phyloP scores from a whole-genome alignment of 2,329 filamentous ascomycete genomes.

The Monilinia fructicola region DNA sequence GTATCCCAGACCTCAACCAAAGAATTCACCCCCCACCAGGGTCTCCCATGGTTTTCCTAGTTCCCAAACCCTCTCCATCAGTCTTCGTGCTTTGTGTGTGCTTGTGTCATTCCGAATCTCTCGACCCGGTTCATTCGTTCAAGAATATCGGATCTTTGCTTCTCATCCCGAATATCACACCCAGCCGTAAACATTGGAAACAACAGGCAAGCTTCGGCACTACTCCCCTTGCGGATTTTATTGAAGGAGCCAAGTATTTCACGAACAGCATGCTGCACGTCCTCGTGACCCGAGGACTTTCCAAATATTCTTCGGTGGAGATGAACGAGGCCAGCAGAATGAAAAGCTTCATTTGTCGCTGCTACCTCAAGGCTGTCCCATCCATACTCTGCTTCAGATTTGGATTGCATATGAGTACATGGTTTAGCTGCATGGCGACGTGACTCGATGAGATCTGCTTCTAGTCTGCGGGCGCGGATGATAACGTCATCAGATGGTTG shows the following conservation, averaged over 20 bases:
- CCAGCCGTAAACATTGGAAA: slow-evolving; percentile 85
- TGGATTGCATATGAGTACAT: slow-evolving; percentile 48
- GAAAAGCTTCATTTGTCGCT: slow-evolving; percentile 75
- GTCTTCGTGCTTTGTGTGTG: slow-evolving; percentile 56
- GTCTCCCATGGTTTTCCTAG: slow-evolving; percentile 68
- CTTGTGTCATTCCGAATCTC: slow-evolving; percentile 74
- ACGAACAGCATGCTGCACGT: slow-evolving; percentile 62
- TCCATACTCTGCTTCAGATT: slow-evolving; percentile 50
- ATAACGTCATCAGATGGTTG: slow-evolving; percentile 55
- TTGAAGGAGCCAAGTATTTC: slow-evolving; percentile 63
- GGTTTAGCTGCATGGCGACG: slow-evolving; percentile 44
- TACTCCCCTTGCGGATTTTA: slow-evolving; percentile 63
- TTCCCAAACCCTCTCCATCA: slow-evolving; percentile 71
- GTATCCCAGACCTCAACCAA: slow-evolving; percentile 31
- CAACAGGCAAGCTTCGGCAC: slow-evolving; percentile 71
- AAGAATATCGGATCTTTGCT: slow-evolving; percentile 60
- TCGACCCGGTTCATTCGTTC: slow-evolving; percentile 67
- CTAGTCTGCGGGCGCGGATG: slow-evolving; percentile 57
- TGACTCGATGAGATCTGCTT: slow-evolving; percentile 60
- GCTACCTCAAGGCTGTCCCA: slow-evolving; percentile 64
- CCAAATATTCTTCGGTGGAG: slow-evolving; percentile 71
- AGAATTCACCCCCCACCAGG: slow-evolving; percentile 46
- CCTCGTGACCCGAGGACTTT: slow-evolving; percentile 53
- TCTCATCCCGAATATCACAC: slow-evolving; percentile 62
- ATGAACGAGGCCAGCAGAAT: slow-evolving; percentile 76